These are phyloP conservation scores for Akanthomyces dipterigenus DNA, from an alignment of 2,329 filamentous ascomycete species.

Conservation along the genomic window DNA sequence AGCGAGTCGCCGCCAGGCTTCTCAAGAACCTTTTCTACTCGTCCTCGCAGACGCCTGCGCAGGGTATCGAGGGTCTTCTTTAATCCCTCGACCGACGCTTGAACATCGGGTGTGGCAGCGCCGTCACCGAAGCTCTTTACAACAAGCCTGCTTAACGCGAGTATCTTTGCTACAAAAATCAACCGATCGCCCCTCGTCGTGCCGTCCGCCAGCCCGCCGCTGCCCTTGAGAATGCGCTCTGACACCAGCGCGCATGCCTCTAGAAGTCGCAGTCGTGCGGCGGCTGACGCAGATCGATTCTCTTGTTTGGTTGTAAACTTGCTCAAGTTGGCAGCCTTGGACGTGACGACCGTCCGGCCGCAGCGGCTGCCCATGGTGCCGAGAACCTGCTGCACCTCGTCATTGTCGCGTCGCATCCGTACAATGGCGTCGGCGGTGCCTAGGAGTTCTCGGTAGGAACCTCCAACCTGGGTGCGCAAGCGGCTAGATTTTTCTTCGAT, in stretches of 20 bases:
- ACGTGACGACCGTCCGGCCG: conserved; percentile 63
- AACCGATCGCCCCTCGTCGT: conserved; percentile 41
- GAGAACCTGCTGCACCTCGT: conserved; percentile 64
- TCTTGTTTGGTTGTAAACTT: conserved; percentile 33
- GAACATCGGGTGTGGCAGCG: conserved; percentile 25
- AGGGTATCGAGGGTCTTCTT: conserved; percentile 57
- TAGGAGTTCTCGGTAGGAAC: conserved; percentile 78
- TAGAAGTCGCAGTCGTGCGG: conserved; percentile 43
- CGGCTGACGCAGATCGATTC: conserved; percentile 22
- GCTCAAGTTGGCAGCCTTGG: conserved; percentile 53
- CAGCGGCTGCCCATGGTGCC: conserved; percentile 69
- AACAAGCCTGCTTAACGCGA: conserved; percentile 70
- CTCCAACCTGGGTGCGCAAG: conserved; percentile 57
- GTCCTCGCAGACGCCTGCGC: conserved; percentile 56
- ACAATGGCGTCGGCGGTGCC: conserved; percentile 93
- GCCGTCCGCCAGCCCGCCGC: conserved; percentile 23
- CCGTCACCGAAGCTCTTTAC: conserved; percentile 62
- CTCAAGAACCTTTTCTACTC: conserved; percentile 63
- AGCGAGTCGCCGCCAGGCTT: conserved; percentile 48
- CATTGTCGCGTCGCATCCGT: conserved; percentile 75
- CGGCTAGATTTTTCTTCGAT: conserved; percentile 57
- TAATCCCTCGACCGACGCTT: conserved; percentile 47
- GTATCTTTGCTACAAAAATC: conserved; percentile 58
- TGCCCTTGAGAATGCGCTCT: conserved; percentile 40
- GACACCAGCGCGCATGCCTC: conserved; percentile 45